phyloP scores from a whole-genome alignment of 192 early-diverging fungal species.

The Backusella luteola region DNA sequence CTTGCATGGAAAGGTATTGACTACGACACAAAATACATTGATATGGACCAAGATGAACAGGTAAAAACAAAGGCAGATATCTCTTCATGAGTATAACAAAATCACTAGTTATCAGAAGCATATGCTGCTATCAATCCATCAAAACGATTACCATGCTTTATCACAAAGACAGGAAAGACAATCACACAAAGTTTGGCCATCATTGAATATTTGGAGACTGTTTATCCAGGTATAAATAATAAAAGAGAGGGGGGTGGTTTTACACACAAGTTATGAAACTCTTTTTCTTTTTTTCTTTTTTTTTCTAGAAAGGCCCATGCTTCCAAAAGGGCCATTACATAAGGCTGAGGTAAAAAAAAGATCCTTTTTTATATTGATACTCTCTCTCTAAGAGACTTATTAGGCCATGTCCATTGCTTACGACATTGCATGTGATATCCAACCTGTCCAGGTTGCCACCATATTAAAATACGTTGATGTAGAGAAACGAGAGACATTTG shows the following conservation, averaged over 20 bases:
- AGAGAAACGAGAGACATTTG: conserved; percentile 56
- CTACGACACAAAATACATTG: conserved; percentile 62
- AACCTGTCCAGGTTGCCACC: conserved; percentile 81
- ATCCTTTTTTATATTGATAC: too few relatives aligned
- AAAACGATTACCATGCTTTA: conserved; percentile 64
- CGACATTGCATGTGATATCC: conserved; percentile 78
- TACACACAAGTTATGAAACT: not conserved
- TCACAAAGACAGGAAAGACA: conserved; percentile 48
- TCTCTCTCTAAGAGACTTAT: too few relatives aligned
- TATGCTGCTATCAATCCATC: conserved; percentile 69
- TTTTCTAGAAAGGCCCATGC: conserved; percentile 49
- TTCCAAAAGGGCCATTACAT: conserved; percentile 68
- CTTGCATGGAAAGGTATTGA: conserved; percentile 74
- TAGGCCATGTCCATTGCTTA: conserved; percentile 69
- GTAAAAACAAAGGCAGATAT: conserved; percentile 16
- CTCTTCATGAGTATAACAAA: not conserved
- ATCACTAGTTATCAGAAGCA: conserved; percentile 40
- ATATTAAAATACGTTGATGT: conserved; percentile 62
- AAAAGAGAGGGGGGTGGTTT: not conserved
- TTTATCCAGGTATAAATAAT: conserved; percentile 34
- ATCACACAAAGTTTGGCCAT: conserved; percentile 80
- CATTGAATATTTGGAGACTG: conserved; percentile 86
- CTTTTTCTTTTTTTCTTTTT: not conserved
- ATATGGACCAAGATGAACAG: conserved; percentile 78
- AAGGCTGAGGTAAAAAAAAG: conserved; percentile 53